These are phyloP conservation scores for Ophiostoma sp. DNA, from an alignment of 2,329 filamentous ascomycete genomes.

Conservation along the genomic window DNA sequence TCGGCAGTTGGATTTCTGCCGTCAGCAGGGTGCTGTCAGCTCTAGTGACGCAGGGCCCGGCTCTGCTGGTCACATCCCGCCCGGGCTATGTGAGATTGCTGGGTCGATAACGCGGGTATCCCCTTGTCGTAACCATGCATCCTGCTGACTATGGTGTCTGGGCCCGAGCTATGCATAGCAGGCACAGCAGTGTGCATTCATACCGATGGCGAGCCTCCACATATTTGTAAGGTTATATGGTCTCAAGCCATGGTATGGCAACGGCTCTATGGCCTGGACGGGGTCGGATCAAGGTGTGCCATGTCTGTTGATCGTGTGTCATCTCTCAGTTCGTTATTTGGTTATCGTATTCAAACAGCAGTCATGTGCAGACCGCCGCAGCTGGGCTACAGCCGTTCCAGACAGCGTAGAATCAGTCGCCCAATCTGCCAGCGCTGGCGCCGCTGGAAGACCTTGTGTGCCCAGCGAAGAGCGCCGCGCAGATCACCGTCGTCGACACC, in stretches of 20 bases:
- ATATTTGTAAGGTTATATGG: not conserved
- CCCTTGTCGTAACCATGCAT: not conserved
- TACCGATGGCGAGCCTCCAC: not conserved
- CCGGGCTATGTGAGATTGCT: too few relatives aligned
- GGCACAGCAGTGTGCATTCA: not conserved
- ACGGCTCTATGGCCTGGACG: not conserved
- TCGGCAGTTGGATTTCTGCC: too few relatives aligned
- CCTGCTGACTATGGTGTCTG: not conserved
- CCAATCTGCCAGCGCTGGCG: slow-evolving; percentile 33
- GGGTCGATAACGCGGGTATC: too few relatives aligned
- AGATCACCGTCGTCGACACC: slow-evolving; percentile 33
- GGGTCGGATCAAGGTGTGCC: not conserved
- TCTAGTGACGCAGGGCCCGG: too few relatives aligned
- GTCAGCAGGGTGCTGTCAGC: too few relatives aligned
- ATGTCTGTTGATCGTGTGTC: too few relatives aligned
- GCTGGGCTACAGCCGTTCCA: slow-evolving; percentile 26
- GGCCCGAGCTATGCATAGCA: not conserved
- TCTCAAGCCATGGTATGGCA: not conserved
- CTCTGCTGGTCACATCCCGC: too few relatives aligned
- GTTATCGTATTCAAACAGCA: not conserved
- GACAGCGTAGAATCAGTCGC: slow-evolving; percentile 32
- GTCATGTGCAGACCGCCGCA: not conserved
- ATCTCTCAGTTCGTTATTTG: not conserved
- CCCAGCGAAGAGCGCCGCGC: slow-evolving; percentile 32
- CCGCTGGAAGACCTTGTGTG: slow-evolving; percentile 32